phyloP scores from a whole-genome alignment of 768 basidiomycete species.

The Cubamyces sp. region DNA sequence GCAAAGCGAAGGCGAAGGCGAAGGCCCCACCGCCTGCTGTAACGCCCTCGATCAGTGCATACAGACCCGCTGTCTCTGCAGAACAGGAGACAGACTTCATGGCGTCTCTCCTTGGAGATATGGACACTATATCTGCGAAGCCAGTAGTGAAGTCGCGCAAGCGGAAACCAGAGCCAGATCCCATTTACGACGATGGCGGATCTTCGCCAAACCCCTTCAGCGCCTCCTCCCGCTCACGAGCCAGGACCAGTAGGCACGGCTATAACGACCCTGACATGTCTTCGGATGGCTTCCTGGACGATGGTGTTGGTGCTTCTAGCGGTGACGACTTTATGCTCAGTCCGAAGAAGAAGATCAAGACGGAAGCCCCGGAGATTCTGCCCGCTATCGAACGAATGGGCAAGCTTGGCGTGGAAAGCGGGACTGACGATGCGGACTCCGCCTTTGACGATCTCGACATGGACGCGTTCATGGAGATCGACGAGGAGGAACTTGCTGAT shows the following conservation, averaged over 20 bases:
- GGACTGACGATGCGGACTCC: constrained; percentile 42
- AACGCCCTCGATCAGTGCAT: constrained; percentile 73
- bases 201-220: constrained; percentile 31
- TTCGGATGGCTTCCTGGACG: constrained; percentile 37
- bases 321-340: constrained; percentile 63
- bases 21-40: constrained; percentile 54
- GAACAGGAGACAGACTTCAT: constrained; percentile 91
- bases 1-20: constrained; percentile 50
- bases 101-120: constrained; percentile 73
- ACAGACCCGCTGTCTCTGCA: constrained; percentile 73
- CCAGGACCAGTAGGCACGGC: constrained; percentile 8
- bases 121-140: constrained; percentile 56
- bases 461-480: constrained; percentile 59
- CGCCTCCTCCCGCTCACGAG: constrained; percentile 6
- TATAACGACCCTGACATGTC: constrained; percentile 33
- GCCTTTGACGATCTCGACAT: constrained; percentile 60
- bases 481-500: constrained; percentile 51
- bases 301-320: constrained; percentile 46
- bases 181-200: constrained; percentile 25
- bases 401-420: constrained; percentile 53
- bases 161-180: constrained; percentile 62
- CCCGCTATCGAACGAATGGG: constrained; percentile 64
- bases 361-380: constrained; percentile 45
- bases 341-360: constrained; percentile 70
- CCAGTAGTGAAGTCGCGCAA: constrained; percentile 54